Evolutionary conservation across 129 eudicot species (phyloP).

Genomic region (Rutidosis leptorrhynchoides): DNA sequence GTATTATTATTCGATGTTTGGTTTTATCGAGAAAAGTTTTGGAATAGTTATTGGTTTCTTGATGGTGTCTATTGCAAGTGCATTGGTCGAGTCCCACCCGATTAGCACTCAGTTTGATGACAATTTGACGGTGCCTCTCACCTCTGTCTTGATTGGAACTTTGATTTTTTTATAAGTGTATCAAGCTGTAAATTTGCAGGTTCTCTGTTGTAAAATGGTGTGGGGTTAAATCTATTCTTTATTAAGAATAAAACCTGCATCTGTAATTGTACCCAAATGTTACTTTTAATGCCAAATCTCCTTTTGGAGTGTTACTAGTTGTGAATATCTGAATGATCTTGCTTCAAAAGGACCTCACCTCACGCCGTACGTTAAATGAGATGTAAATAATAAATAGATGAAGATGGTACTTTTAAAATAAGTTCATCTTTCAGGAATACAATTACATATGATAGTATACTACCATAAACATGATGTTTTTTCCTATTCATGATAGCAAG

Average conservation of each 20-base stretch:
- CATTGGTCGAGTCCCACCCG: slow-evolving; percentile 85
- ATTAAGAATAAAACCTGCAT: not conserved
- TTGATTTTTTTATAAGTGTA: slow-evolving; percentile 30
- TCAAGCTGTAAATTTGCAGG: not conserved
- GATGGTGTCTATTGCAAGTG: slow-evolving; percentile 47
- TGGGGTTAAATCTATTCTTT: not conserved
- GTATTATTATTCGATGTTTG: slow-evolving; percentile 66
- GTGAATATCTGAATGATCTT: not conserved
- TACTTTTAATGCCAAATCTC: not conserved
- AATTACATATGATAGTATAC: too few species aligned
- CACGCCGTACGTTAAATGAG: not conserved
- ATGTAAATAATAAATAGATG: not conserved
- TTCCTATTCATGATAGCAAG: too few species aligned
- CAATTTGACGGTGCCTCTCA: slow-evolving; percentile 68
- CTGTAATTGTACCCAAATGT: not conserved
- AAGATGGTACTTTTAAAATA: not conserved
- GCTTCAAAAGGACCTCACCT: not conserved
- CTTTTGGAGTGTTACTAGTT: not conserved
- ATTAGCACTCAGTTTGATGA: slow-evolving; percentile 68
- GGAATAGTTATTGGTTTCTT: slow-evolving; percentile 53
- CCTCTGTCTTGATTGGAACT: slow-evolving; percentile 51
- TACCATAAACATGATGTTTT: too few species aligned
- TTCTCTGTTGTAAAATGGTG: not conserved
- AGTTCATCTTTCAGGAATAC: not conserved
- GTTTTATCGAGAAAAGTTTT: slow-evolving; percentile 50